phyloP scores from a whole-genome alignment of 805 yeast genomes.

The Candida pini region DNA sequence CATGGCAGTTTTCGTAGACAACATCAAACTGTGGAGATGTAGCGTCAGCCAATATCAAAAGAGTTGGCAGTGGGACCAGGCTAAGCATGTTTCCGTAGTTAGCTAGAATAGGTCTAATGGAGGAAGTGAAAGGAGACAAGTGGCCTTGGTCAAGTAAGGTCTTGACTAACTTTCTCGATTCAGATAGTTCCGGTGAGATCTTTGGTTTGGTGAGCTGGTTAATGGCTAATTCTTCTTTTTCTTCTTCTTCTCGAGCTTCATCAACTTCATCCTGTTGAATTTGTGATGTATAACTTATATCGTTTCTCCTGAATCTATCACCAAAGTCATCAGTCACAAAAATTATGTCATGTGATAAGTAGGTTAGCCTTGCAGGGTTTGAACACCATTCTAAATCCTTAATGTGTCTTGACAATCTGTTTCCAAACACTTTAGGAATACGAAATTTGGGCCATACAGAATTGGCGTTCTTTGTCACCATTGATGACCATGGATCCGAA shows the following conservation, averaged over 20 bases:
- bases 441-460: slow-evolving; percentile 66
- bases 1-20: slow-evolving; percentile 77
- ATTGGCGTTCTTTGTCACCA: slow-evolving; percentile 55
- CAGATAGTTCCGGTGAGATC: slow-evolving; percentile 41
- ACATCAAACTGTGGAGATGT: slow-evolving; percentile 67
- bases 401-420: slow-evolving; percentile 54
- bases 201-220: slow-evolving; percentile 27
- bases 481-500: slow-evolving; percentile 90
- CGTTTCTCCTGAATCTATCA: slow-evolving; percentile 64
- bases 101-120: slow-evolving; percentile 60
- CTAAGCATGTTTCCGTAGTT: slow-evolving; percentile 64
- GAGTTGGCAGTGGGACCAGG: slow-evolving; percentile 74
- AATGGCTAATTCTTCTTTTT: slow-evolving; percentile 21
- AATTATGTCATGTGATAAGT: slow-evolving; percentile 79
- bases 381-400: slow-evolving; percentile 51
- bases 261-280: slow-evolving; percentile 10
- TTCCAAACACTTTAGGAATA: slow-evolving; percentile 68
- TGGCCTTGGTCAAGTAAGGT: slow-evolving; percentile 86
- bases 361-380: slow-evolving; percentile 75
- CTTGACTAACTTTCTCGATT: slow-evolving; percentile 66
- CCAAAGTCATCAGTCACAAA: slow-evolving; percentile 69
- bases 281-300: slow-evolving; percentile 45
- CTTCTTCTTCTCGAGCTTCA: slow-evolving; percentile 16
- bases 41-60: slow-evolving; percentile 59
- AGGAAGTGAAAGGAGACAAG: slow-evolving; percentile 69